Conservation (phyloP, 208 protist genomes). For the Endotrypanum monterogeii region DNA sequence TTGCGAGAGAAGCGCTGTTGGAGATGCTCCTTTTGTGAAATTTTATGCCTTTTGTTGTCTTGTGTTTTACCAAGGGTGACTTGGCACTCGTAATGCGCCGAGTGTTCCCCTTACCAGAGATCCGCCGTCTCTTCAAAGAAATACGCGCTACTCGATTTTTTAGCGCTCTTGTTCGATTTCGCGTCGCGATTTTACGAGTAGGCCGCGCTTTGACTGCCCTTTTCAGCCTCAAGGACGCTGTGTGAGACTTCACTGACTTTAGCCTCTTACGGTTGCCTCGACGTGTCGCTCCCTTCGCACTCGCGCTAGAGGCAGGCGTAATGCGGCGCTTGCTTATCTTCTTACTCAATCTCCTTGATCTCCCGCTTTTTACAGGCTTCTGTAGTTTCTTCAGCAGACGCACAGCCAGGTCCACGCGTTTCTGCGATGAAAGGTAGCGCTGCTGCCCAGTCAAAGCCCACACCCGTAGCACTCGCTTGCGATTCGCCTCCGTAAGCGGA, state of each 20-base stretch:
- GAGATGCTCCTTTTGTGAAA: neutral
- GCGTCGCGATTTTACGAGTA: neutral
- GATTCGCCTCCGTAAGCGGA: slow-evolving; percentile 4
- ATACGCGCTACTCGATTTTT: neutral
- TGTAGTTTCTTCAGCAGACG: slow-evolving; percentile 29
- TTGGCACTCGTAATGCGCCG: neutral
- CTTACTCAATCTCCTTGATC: slow-evolving; percentile 11
- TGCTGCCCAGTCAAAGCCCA: slow-evolving; percentile 35
- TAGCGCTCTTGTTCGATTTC: neutral
- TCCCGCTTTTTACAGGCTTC: slow-evolving; percentile 4
- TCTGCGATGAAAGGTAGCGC: slow-evolving; percentile 12
- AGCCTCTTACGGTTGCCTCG: neutral
- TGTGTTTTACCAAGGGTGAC: neutral
- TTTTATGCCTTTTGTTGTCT: slow-evolving; percentile 8
- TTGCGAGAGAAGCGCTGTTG: neutral
- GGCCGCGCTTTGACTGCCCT: neutral
- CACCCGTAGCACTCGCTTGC: slow-evolving; percentile 25
- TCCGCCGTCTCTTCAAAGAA: neutral
- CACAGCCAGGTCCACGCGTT: slow-evolving; percentile 35
- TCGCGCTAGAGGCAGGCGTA: neutral
- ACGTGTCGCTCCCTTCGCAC: neutral
- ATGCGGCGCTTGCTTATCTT: neutral
- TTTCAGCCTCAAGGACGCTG: neutral
- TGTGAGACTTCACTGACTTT: neutral
- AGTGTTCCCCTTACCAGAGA: neutral